Conservation (phyloP, 306 rosid genomes). For the Pachyrhizus erosus region DNA sequence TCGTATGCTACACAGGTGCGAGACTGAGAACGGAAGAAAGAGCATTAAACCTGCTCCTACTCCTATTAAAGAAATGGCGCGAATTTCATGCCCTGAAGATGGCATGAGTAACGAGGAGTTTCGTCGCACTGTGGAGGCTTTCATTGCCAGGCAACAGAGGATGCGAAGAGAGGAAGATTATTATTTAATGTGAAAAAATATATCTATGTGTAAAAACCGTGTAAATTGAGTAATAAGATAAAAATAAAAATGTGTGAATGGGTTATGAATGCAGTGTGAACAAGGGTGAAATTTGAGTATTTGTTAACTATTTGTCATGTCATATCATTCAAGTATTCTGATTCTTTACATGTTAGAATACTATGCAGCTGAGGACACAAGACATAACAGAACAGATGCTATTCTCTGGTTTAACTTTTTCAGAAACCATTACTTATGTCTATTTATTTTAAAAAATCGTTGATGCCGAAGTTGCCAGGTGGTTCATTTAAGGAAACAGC, state of each 20-base stretch:
- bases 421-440: too few species aligned
- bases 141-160: conserved; percentile 85
- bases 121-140: conserved; percentile 75
- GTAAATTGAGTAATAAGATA: background rate
- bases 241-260: too few species aligned
- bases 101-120: conserved; percentile 82
- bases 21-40: conserved; percentile 58
- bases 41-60: background rate
- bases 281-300: background rate
- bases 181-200: background rate
- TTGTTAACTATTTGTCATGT: background rate
- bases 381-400: conserved; percentile 10
- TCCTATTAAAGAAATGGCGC: conserved; percentile 10
- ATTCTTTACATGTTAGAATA: conserved; percentile 18
- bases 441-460: too few species aligned
- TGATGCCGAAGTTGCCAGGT: too few species aligned
- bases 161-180: conserved; percentile 61
- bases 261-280: background rate
- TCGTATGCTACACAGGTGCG: conserved; percentile 50
- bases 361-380: background rate
- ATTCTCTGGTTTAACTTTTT: conserved; percentile 19
- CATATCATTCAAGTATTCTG: background rate
- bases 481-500: too few species aligned
- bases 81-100: conserved; percentile 57
- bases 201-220: background rate